Evolutionary conservation across 1,139 yeast species (phyloP), one percentile per base, ranked within the genome.

Genomic region (Geotrichum fermentans): DNA sequence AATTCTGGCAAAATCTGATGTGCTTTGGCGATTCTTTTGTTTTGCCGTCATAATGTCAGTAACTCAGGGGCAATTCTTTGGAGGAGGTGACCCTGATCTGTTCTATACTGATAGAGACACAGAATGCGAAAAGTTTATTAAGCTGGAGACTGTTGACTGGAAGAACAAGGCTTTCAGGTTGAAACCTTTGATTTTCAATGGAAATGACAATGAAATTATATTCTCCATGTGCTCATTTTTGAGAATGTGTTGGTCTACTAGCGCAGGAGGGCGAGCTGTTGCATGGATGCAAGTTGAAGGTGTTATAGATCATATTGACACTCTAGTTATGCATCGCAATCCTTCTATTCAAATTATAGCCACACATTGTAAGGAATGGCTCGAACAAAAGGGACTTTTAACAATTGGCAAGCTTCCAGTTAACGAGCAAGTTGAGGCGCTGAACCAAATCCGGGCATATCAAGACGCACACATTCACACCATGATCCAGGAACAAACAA

Each of bases 381-480:
- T 32, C 17, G 17, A 32, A 17, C 17, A n/a, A 7, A 32, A 32
- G 4, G 34, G 34, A n/a, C n/a, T n/a, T 3, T n/a, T 10, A 3
- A n/a, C 34, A n/a, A 24, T 24, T 24, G 17, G 34, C 34, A 32
- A 32, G 34, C 17, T 32, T 10, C 34, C 34, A n/a, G 30, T 37
- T 2, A 17, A 21, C 18, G 30, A 11, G 4, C 40, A 37, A 4
- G 30, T 20, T 7, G 40, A 43, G 34, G 29, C 47, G 10, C 36
- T 14, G 28, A 16, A 8, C 14, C 39, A 36, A 36, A 21, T 7
- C 28, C 38, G 21, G 43, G 22, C 32, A 5, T 52, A 50, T 28
- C 24, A n/a, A 7, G 40, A 43, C 16, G 33, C 34, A 21, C 34
- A 24, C 8, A 10, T 6, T 6, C 6, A 6, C 8, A 10, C 28